Evolutionary conservation across 2,329 filamentous ascomycete species (phyloP), one percentile per base, ranked within the genome.

Genomic region (Ciborinia camelliae): DNA sequence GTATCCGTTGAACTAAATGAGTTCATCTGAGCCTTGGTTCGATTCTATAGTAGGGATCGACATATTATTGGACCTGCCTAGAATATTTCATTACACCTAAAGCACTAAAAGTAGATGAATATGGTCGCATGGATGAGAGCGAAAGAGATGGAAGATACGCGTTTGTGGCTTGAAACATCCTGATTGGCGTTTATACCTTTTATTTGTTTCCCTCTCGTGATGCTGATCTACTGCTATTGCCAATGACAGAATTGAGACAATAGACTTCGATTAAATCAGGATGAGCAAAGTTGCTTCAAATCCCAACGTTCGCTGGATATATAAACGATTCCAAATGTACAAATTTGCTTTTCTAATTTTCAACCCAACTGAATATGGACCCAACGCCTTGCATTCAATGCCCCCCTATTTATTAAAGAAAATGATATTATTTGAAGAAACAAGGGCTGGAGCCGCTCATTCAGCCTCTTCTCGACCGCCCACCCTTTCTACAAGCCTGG

Each of bases 401-500:
- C 23, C 23, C 43, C 62, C 43, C 9, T 59, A 48, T 58, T 39
- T 45, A 63, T 14, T 32, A 47, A 58, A 59, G 32, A 35, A 63
- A 63, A 63, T 23, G n/a, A 28, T 28, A 41, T 59, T 63, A 43
- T 59, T 52, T 57, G 51, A 26, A 28, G 51, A 63, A 37, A 48
- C 41, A 28, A 20, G 20, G 39, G 43, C 15, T 35, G 51, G 50
- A 50, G 18, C 12, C 18, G 35, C 18, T 58, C 48, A 64, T 59
- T 65, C 62, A 64, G 77, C 77, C 35, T 82, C 80, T 64, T 84
- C 83, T 63, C 81, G 79, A 50, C 83, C 83, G 45, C 84, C 84
- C 10, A 89, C 79, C 65, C 84, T 81, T 70, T 87, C 84, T 41
- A 89, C 85, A 43, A 87, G 80, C 68, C 77, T 79, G 58, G 39